Evolutionary conservation across 768 basidiomycete genomes (phyloP), one percentile per base, ranked within the genome.

Genomic region (Mycena epipterygia): DNA sequence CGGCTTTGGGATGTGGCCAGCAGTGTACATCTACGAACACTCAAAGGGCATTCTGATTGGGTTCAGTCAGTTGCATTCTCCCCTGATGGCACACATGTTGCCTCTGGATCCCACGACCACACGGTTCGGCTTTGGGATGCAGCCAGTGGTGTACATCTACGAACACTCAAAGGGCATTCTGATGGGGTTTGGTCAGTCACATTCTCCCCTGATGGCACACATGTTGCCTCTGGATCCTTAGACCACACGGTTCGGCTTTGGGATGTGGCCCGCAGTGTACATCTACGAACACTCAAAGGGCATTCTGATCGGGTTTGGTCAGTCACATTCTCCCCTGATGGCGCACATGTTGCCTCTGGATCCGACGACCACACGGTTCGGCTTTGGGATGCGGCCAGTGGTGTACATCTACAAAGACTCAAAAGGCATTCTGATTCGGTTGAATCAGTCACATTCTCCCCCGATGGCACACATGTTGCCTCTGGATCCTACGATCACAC

Each of bases 51-150:
- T 46, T 5, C 12, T 4, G 39, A 39, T 1, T 37, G n/a, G 5
- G 42, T 64, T 2, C 23, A 37, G 4, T 53, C 51, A 3, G 39
- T 64, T 13, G 52, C 39, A 46, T 64, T 64, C 23, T 64, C 63
- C 5, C 46, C 67, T 2, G 59, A 63, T 35, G 51, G 60, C 16
- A 30, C 21, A 35, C 27, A 32, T 6, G 9, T 64, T 11, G 51
- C n/a, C 2, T 53, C 63, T 3, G 63, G 51, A 0, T 64, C 39
- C 5, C 9, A 33, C 17, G 63, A 64, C n/a, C 29, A 44, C 11
- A 64, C 41, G 8, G 30, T 64, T 8, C 3, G 48, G 14, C 12
- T 64, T 11, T 64, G 63, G 52, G 48, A 64, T 30, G 17, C 17
- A 7, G 21, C 1, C 1, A 64, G 29, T 11, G 52, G 63, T 5